These are phyloP conservation scores for Aspergillus caelatus DNA, from an alignment of 2,329 filamentous ascomycete species.

Conservation along the genomic window DNA sequence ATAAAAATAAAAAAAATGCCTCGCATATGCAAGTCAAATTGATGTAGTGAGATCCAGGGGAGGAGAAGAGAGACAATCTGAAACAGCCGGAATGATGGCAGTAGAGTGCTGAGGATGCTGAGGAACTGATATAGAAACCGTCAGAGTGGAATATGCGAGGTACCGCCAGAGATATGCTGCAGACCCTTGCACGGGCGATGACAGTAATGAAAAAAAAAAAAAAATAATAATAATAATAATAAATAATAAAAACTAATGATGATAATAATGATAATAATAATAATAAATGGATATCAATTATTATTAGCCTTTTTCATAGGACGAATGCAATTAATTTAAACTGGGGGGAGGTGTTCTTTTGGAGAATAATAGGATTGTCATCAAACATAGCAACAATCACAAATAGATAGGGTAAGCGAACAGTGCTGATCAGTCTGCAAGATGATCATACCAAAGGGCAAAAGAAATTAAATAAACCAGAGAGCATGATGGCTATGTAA, in stretches of 20 bases:
- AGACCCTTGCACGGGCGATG: constrained; percentile 2
- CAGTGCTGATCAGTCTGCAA: constrained; percentile 11
- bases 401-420: constrained; percentile 11
- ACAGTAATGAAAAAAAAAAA: not conserved
- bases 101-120: constrained; percentile 9
- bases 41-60: constrained; percentile 18
- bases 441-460: constrained; percentile 9
- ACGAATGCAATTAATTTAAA: constrained; percentile 1
- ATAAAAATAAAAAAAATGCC: constrained; percentile 15
- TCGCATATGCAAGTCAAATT: constrained; percentile 17
- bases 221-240: not conserved
- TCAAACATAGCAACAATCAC: constrained; percentile 5
- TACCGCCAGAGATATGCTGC: constrained; percentile 10
- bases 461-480: not conserved
- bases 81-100: constrained; percentile 20
- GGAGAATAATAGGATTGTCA: constrained; percentile 5
- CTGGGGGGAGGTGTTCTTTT: not conserved
- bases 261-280: not conserved
- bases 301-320: not conserved
- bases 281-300: constrained; percentile 2
- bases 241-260: not conserved
- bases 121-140: constrained; percentile 16
- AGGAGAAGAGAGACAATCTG: constrained; percentile 15
- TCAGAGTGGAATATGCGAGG: constrained; percentile 14
- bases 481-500: constrained; percentile 10